These are phyloP conservation scores for Strigomonas culicis DNA, from an alignment of 208 protist genomes.

Conservation along the genomic window DNA sequence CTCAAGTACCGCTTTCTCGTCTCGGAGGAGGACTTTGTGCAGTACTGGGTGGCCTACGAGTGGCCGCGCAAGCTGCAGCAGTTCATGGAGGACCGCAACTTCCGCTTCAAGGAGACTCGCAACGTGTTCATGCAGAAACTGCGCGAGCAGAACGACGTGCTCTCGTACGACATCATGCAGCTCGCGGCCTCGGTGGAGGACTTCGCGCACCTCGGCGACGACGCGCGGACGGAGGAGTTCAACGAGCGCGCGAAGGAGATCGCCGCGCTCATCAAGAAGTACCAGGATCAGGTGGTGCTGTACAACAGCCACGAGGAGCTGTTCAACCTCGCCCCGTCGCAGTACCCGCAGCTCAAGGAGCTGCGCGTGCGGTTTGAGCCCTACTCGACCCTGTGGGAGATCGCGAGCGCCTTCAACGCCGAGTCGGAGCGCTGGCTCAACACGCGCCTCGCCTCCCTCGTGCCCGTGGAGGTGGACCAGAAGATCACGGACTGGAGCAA, in stretches of 20 bases:
- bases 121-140: conserved; percentile 87
- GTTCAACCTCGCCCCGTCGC: conserved; percentile 76
- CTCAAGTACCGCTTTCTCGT: conserved; percentile 77
- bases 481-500: conserved; percentile 84
- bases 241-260: conserved; percentile 83
- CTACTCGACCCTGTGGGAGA: conserved; percentile 89
- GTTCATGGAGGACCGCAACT: conserved; percentile 85
- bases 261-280: conserved; percentile 52
- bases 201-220: conserved; percentile 83
- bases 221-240: conserved; percentile 83
- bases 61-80: conserved; percentile 91
- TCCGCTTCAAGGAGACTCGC: conserved; percentile 90
- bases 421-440: conserved; percentile 88
- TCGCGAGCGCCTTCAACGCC: conserved; percentile 75
- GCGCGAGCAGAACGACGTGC: conserved; percentile 83
- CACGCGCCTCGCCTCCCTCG: conserved; percentile 81
- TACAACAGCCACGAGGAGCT: conserved; percentile 91
- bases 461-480: conserved; percentile 79
- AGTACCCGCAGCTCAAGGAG: conserved; percentile 90
- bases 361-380: conserved; percentile 86
- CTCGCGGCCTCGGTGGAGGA: conserved; percentile 81
- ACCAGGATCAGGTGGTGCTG: conserved; percentile 64
- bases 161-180: conserved; percentile 79
- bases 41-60: conserved; percentile 87
- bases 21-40: conserved; percentile 63